phyloP scores from a whole-genome alignment of 805 yeast genomes.

The Candida endomychidarum region DNA sequence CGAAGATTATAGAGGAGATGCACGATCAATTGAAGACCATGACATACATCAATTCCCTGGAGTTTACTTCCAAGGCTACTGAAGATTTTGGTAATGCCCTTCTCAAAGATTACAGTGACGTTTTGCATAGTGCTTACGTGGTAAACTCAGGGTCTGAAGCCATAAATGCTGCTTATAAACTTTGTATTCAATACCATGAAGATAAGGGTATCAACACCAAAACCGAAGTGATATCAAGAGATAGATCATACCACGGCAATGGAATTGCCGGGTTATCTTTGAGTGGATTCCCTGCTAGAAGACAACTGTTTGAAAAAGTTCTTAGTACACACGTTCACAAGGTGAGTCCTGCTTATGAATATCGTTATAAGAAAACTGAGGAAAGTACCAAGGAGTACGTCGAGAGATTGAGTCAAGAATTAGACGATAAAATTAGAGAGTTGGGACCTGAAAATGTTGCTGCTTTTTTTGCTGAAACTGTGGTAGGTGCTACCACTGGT shows the following conservation, averaged over 20 bases:
- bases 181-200: constrained; percentile 25
- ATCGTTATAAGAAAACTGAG: constrained; percentile 23
- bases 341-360: constrained; percentile 32
- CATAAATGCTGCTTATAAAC: constrained; percentile 32
- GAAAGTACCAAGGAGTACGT: constrained; percentile 43
- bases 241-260: constrained; percentile 50
- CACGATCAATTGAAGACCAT: constrained; percentile 31
- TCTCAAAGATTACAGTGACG: not conserved
- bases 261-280: constrained; percentile 45
- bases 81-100: constrained; percentile 34
- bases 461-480: constrained; percentile 46
- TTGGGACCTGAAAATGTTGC: constrained; percentile 46
- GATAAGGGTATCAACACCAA: constrained; percentile 45
- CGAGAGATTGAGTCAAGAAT: constrained; percentile 35
- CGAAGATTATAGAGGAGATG: constrained; percentile 40
- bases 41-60: constrained; percentile 22
- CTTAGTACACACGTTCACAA: constrained; percentile 21
- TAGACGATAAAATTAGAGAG: constrained; percentile 42
- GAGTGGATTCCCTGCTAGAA: constrained; percentile 30
- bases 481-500: constrained; percentile 49
- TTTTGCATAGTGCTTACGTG: constrained; percentile 42
- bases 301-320: constrained; percentile 29
- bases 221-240: constrained; percentile 42
- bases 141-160: constrained; percentile 65
- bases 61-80: constrained; percentile 39